These are phyloP conservation scores for Trichoderma cornu-damae DNA, from an alignment of 2,329 filamentous ascomycete genomes.

Conservation along the genomic window DNA sequence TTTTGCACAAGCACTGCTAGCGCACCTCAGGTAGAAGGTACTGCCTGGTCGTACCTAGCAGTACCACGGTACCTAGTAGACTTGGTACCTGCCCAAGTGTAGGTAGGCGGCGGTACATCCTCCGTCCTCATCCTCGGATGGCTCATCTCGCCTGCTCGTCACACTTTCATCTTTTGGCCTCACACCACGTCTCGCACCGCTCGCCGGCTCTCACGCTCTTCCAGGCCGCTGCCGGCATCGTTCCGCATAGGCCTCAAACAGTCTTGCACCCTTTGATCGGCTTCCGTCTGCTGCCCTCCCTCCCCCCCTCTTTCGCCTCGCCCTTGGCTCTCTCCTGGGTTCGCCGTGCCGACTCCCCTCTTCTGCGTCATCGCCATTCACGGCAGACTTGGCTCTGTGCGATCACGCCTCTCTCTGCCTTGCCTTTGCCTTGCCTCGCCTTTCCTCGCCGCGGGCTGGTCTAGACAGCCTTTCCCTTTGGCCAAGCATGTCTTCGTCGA, in stretches of 20 bases:
- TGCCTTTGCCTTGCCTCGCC: no score
- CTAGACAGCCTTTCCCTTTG: constrained; percentile 14
- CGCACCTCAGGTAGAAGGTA: no score
- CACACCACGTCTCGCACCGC: background rate
- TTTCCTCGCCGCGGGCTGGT: constrained; percentile 1
- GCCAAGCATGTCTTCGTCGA: constrained; percentile 59
- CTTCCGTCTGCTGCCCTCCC: background rate
- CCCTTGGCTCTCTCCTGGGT: background rate
- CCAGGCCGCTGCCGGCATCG: background rate
- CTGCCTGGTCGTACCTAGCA: no score
- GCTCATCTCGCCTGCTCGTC: constrained; percentile 16
- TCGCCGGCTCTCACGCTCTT: constrained; percentile 31
- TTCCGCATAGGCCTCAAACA: background rate
- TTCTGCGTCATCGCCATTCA: constrained; percentile 2
- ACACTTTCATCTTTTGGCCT: constrained; percentile 18
- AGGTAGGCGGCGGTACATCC: no score
- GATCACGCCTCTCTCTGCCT: constrained; percentile 1
- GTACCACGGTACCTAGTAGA: no score
- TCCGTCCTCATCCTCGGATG: background rate
- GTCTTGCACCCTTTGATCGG: background rate
- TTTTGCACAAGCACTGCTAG: background rate
- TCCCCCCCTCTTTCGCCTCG: background rate
- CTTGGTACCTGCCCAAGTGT: no score
- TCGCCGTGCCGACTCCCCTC: background rate
- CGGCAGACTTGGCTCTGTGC: constrained; percentile 14